Base-by-base conservation (phyloP, 345 rosid genomes). In the Mallotus nudiflorus region DNA sequence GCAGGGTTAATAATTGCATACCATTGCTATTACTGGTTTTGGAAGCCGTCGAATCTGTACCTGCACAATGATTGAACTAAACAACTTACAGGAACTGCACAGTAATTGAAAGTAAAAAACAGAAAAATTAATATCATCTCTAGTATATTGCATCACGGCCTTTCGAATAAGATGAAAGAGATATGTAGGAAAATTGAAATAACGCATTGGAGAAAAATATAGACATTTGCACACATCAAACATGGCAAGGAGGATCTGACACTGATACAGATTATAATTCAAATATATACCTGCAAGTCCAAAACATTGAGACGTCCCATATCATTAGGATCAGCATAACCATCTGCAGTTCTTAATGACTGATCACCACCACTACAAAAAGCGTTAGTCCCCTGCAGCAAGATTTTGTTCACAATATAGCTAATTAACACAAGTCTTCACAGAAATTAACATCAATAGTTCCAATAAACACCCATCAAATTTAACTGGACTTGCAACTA, bases 1-100 rank as follows among this genome's bases (percentile, higher is more conserved):
- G n/a, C n/a, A n/a, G n/a, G 42, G 69, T 53, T 35, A 68, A 48
- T 49, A 62, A 62, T 44, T 39, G 27, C 7, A 72, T 83, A 91
- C 99, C 97, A 94, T 94, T 11, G 97, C 99, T 20, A 95, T 91
- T 68, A 95, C 91, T n/a, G 97, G 97, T 66, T 95, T 95, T 19
- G 99, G 97, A 68, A 90, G 88, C 57, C 97, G 88, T 16, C 99
- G 84, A 73, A 94, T 91, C 73, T 90, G 97, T 27, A 89, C 82
- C 97, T 94, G 86, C 81, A 72, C 18, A 56, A 42, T 46, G 33
- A 70, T 25, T 59, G 19, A 65, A 48, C n/a, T 35, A 39, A n/a
- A 35, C 13, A 57, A 24, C 13, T 65, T 68, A 54, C 51, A 24
- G 35, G n/a, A 64, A 50, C 16, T 35, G 42, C 51, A 59, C 46